Percentiles rank a stretch among this genome's conserved stretches.
These are phyloP conservation scores for Aspergillus tamarii DNA, from an alignment of 2,329 filamentous ascomycete genomes.

Conservation along the genomic window DNA sequence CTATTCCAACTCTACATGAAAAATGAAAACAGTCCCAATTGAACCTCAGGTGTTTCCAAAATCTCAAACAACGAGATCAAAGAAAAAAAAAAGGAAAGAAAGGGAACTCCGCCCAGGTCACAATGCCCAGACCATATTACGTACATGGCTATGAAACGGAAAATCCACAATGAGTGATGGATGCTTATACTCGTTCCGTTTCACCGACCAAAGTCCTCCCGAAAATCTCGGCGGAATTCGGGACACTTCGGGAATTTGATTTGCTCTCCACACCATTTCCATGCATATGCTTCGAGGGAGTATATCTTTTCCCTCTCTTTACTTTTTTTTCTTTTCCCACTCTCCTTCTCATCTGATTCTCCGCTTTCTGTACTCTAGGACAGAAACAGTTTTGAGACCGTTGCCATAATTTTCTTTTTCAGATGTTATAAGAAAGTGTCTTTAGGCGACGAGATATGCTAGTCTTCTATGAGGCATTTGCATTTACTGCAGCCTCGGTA, in stretches of 20 bases:
- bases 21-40: not conserved
- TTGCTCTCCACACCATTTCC: constrained; percentile 12
- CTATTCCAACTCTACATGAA: not conserved
- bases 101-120: not conserved
- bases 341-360: constrained; percentile 3
- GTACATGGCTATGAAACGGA: not conserved
- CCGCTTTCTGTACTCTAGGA: not conserved
- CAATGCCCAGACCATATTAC: not conserved
- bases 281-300: constrained; percentile 1
- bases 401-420: not conserved
- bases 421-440: not conserved
- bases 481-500: constrained; percentile 4
- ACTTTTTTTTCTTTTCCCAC: constrained; percentile 1
- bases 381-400: no score
- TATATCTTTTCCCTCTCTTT: constrained; percentile 14
- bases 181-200: constrained; percentile 12
- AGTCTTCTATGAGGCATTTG: not conserved
- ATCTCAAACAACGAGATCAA: not conserved
- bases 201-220: constrained; percentile 10
- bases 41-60: not conserved
- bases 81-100: not conserved
- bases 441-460: no score
- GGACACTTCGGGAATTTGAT: constrained; percentile 26
- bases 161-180: not conserved
- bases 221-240: constrained; percentile 25